phyloP scores from a whole-genome alignment of 305 asterid genomes.

The Ilex paraguariensis region DNA sequence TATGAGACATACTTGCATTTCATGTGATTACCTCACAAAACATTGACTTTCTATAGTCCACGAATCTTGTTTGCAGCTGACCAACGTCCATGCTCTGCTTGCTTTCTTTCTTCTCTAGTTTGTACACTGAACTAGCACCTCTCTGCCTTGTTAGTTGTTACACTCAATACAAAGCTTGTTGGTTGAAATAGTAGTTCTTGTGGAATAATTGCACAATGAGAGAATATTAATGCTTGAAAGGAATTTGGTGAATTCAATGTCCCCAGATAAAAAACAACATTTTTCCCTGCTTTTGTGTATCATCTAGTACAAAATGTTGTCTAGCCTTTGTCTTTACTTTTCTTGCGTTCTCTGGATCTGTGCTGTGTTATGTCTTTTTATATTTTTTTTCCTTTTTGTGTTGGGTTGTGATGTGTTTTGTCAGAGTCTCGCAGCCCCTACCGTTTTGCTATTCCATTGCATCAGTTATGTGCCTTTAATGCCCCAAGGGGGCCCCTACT shows the following conservation, averaged over 20 bases:
- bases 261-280: constrained; percentile 15
- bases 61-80: constrained; percentile 58
- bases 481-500: too few species aligned
- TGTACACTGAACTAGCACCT: neutral
- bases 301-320: constrained; percentile 16
- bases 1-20: neutral
- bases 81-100: constrained; percentile 40
- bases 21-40: constrained; percentile 45
- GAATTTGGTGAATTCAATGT: constrained; percentile 28
- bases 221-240: constrained; percentile 32
- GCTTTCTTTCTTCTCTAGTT: constrained; percentile 2
- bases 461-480: too few species aligned
- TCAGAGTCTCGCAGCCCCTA: too few species aligned
- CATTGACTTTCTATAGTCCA: constrained; percentile 43
- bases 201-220: constrained; percentile 17
- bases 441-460: too few species aligned
- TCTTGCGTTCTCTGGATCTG: constrained; percentile 21
- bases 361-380: constrained; percentile 16
- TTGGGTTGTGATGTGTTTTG: neutral
- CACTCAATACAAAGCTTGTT: constrained; percentile 5
- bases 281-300: constrained; percentile 20
- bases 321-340: constrained; percentile 10
- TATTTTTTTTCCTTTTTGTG: constrained; percentile 14
- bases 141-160: neutral
- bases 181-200: constrained; percentile 29